A percentile compares a stretch with the other conserved stretches of the same genome.
Conservation (phyloP, 2,329 filamentous ascomycete species). For the Immersiporthe knoxdaviesiana region DNA sequence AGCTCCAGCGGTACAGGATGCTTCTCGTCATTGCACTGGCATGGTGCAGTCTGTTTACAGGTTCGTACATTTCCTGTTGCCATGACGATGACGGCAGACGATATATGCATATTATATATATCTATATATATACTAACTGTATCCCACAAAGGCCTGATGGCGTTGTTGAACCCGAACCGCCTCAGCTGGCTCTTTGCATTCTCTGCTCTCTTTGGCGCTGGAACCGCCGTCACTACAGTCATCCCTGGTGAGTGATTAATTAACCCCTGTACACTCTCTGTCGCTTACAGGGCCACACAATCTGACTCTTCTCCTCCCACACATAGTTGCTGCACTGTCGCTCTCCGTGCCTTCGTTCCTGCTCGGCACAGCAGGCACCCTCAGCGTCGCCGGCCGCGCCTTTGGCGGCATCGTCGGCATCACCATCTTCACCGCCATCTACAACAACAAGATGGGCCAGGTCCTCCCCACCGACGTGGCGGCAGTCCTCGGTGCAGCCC, state of each 20-base stretch:
- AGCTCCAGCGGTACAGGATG: slow-evolving; percentile 11
- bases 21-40: slow-evolving; percentile 19
- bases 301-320: neutral
- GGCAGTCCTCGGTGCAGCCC: neutral
- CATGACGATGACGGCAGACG: too few species aligned
- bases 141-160: slow-evolving; percentile 17
- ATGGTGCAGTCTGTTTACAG: slow-evolving; percentile 25
- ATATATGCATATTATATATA: too few species aligned
- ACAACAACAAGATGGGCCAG: slow-evolving; percentile 22
- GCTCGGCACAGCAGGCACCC: slow-evolving; percentile 22
- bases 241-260: slow-evolving; percentile 11
- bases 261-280: neutral
- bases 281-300: neutral
- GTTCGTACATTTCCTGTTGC: neutral
- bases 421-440: slow-evolving; percentile 25
- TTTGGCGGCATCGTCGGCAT: slow-evolving; percentile 25
- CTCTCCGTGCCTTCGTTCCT: slow-evolving; percentile 25
- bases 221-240: slow-evolving; percentile 23
- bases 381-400: slow-evolving; percentile 20
- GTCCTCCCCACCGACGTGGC: slow-evolving; percentile 9
- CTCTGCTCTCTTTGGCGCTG: slow-evolving; percentile 22
- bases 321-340: slow-evolving; percentile 17
- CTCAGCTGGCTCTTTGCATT: slow-evolving; percentile 18
- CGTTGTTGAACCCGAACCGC: slow-evolving; percentile 12
- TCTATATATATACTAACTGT: neutral